These are phyloP conservation scores for Trifolium pratense DNA, from an alignment of 306 rosid genomes.

Conservation along the genomic window DNA sequence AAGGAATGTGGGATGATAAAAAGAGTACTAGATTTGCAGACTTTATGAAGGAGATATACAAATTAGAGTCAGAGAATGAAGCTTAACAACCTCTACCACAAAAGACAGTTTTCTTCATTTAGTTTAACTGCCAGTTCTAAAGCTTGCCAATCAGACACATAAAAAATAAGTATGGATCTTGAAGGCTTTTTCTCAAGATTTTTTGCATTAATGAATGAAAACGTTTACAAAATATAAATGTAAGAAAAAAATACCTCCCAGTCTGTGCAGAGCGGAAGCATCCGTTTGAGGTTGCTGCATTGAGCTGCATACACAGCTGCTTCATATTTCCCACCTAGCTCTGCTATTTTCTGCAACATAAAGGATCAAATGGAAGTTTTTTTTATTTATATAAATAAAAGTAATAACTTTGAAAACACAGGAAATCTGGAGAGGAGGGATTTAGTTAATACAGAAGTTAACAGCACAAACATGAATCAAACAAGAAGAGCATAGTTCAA, in stretches of 20 bases:
- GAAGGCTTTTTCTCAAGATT: constrained; percentile 16
- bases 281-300: constrained; percentile 82
- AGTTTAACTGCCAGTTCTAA: constrained; percentile 3
- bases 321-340: constrained; percentile 93
- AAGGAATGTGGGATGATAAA: constrained; percentile 18
- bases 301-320: constrained; percentile 91
- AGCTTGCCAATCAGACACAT: constrained; percentile 10
- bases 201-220: constrained; percentile 11
- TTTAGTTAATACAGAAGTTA: constrained; percentile 34
- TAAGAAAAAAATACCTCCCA: constrained; percentile 78
- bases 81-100: constrained; percentile 18
- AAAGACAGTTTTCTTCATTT: not conserved
- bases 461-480: constrained; percentile 29
- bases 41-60: not conserved
- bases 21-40: constrained; percentile 13
- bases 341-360: constrained; percentile 80
- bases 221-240: not conserved
- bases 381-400: constrained; percentile 23
- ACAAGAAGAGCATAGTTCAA: constrained; percentile 27
- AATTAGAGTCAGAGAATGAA: constrained; percentile 23
- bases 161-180: constrained; percentile 9
- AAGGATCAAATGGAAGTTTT: constrained; percentile 34
- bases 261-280: constrained; percentile 92
- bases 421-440: constrained; percentile 17
- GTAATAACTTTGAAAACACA: constrained; percentile 25